These are phyloP conservation scores for Recurvomyces mirabilis DNA, from an alignment of 495 filamentous ascomycete genomes.

Conservation along the genomic window DNA sequence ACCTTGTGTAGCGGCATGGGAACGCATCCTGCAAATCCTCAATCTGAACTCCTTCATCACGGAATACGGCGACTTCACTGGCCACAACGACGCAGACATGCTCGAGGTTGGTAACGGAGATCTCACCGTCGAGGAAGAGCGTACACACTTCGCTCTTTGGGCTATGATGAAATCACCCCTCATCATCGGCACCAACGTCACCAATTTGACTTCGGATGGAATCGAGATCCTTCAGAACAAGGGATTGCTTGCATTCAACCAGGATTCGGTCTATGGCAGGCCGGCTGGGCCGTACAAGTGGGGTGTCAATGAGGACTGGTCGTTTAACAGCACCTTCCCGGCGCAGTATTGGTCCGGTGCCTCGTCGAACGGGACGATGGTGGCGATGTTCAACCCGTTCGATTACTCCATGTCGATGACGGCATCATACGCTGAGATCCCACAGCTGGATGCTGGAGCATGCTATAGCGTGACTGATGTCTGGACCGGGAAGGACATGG, in stretches of 20 bases:
- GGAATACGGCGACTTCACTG: conserved; percentile 41
- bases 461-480: conserved; percentile 42
- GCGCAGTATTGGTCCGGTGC: conserved; percentile 52
- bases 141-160: conserved; percentile 43
- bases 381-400: conserved; percentile 45
- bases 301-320: conserved; percentile 52
- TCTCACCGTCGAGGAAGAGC: conserved; percentile 37
- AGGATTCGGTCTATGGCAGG: conserved; percentile 43
- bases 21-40: conserved; percentile 39
- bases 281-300: conserved; percentile 55
- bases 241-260: conserved; percentile 49
- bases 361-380: conserved; percentile 38
- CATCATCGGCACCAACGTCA: conserved; percentile 45
- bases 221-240: conserved; percentile 48
- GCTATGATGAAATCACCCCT: conserved; percentile 47
- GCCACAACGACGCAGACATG: conserved; percentile 55
- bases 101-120: conserved; percentile 46
- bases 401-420: conserved; percentile 30
- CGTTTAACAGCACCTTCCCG: conserved; percentile 46
- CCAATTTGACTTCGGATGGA: conserved; percentile 33
- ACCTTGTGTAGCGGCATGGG: too few species aligned
- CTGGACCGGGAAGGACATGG: conserved; percentile 43
- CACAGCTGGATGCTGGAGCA: conserved; percentile 34
- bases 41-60: conserved; percentile 42
- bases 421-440: conserved; percentile 43